Conservation (phyloP, 257 asterid genomes). For the Striga asiatica region DNA sequence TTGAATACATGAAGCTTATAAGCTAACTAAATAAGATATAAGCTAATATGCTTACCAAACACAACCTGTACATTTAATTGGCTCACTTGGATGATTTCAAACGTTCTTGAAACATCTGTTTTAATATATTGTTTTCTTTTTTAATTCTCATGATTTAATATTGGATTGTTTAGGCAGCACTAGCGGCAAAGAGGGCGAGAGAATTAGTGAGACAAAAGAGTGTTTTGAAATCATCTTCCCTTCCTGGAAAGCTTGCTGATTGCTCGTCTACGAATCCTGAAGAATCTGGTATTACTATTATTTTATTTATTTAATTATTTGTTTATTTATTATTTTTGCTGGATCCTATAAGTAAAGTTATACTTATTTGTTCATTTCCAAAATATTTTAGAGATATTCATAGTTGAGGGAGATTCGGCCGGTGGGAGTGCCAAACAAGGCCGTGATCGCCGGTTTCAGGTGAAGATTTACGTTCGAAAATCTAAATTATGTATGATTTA, state of each 20-base stretch:
- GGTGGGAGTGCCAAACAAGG: conserved; percentile 99
- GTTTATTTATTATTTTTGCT: no score
- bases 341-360: neutral
- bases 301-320: no score
- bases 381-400: conserved; percentile 12
- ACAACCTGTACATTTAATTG: no score
- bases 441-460: conserved; percentile 98
- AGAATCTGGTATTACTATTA: conserved; percentile 84
- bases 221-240: conserved; percentile 76
- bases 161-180: no score
- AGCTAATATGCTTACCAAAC: no score
- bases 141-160: no score
- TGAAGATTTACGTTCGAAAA: conserved; percentile 17
- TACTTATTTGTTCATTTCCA: neutral
- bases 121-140: no score
- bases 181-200: conserved; percentile 2
- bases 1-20: no score
- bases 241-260: conserved; percentile 99
- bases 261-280: conserved; percentile 88
- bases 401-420: conserved; percentile 98
- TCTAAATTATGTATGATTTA: neutral
- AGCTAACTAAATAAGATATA: no score
- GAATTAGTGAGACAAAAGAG: conserved; percentile 87
- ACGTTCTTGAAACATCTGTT: no score
- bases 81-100: no score